phyloP scores from a whole-genome alignment of 2,329 filamentous ascomycete species.

The Hypoxylon sp. region DNA sequence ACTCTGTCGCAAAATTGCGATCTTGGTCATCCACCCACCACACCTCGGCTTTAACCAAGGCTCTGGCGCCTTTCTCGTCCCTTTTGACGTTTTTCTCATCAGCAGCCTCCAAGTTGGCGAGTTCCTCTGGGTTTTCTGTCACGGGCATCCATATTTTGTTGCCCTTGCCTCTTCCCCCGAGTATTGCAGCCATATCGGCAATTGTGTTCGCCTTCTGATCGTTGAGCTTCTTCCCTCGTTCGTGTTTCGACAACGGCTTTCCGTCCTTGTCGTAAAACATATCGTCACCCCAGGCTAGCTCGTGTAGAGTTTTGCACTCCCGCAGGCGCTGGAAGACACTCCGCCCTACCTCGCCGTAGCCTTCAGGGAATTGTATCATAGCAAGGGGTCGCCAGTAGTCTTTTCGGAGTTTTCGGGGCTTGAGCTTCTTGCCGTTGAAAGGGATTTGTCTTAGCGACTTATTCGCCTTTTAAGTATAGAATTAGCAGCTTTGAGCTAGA shows the following conservation, averaged over 20 bases:
- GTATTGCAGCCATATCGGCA: conserved; percentile 73
- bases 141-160: conserved; percentile 59
- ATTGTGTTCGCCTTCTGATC: conserved; percentile 72
- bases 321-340: conserved; percentile 73
- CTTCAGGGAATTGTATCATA: conserved; percentile 68
- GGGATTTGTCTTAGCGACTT: conserved; percentile 55
- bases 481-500: conserved; percentile 9
- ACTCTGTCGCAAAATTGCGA: conserved; percentile 60
- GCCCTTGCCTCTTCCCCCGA: conserved; percentile 65
- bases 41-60: conserved; percentile 60
- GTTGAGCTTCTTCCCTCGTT: conserved; percentile 67
- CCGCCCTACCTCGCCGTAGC: conserved; percentile 66
- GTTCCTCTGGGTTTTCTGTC: conserved; percentile 28
- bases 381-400: conserved; percentile 76
- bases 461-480: conserved; percentile 39
- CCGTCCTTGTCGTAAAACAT: conserved; percentile 58
- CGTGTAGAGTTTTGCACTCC: conserved; percentile 73
- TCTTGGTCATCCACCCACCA: conserved; percentile 67
- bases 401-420: conserved; percentile 72
- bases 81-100: conserved; percentile 16
- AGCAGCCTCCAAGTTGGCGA: conserved; percentile 28
- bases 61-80: conserved; percentile 38
- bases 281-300: conserved; percentile 69
- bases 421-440: conserved; percentile 77
- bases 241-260: conserved; percentile 52